These are phyloP conservation scores for Saturnispora silvae DNA, from an alignment of 805 yeast species.

Conservation along the genomic window DNA sequence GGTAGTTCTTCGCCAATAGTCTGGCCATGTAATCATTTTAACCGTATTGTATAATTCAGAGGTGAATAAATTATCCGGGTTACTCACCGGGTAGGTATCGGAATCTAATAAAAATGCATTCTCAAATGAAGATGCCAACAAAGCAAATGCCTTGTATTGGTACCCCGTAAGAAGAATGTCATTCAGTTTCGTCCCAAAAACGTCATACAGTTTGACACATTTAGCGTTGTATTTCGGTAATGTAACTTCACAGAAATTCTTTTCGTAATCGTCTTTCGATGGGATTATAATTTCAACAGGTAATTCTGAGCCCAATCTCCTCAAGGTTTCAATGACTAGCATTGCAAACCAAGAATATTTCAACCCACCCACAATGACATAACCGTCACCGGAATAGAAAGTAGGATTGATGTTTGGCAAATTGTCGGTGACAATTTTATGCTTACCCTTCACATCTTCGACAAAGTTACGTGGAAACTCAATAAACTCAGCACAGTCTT, in stretches of 20 bases:
- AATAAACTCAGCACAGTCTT: conserved; percentile 8
- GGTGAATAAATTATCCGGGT: conserved; percentile 40
- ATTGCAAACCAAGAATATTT: conserved; percentile 32
- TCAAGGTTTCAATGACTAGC: conserved; percentile 29
- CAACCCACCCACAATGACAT: conserved; percentile 36
- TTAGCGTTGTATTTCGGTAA: conserved; percentile 32
- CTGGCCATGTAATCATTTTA: conserved; percentile 62
- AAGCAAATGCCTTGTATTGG: conserved; percentile 32
- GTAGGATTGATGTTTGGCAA: conserved; percentile 32
- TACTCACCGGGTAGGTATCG: conserved; percentile 35
- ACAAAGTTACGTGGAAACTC: conserved; percentile 30
- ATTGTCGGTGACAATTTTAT: conserved; percentile 32
- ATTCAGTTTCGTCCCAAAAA: conserved; percentile 24
- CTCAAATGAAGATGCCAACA: conserved; percentile 40
- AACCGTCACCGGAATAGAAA: conserved; percentile 23
- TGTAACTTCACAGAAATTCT: conserved; percentile 24
- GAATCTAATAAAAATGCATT: conserved; percentile 36
- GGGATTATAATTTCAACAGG: conserved; percentile 24
- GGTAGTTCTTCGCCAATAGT: conserved; percentile 60
- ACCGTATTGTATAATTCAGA: conserved; percentile 33
- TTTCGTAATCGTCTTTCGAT: conserved; percentile 12
- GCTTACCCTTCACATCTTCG: conserved; percentile 35
- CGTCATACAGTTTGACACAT: conserved; percentile 31
- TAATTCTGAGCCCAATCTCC: conserved; percentile 32
- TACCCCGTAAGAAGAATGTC: conserved; percentile 25